These are phyloP conservation scores for Lumnitzera littorea DNA, from an alignment of 345 rosid genomes.

Conservation along the genomic window DNA sequence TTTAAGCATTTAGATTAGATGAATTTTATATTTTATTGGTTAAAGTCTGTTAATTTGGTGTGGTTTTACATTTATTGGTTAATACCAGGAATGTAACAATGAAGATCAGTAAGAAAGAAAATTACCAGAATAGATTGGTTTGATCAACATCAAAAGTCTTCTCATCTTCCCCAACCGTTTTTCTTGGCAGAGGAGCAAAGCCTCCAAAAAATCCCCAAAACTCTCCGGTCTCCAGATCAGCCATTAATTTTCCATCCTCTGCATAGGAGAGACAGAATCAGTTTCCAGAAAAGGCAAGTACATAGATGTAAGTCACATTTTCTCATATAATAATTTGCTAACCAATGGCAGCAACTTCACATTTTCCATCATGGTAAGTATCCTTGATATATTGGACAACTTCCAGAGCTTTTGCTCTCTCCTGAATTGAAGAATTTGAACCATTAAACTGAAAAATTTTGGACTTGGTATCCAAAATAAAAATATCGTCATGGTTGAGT, in stretches of 20 bases:
- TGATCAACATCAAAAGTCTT: conserved; percentile 28
- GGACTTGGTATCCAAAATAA: conserved; percentile 86
- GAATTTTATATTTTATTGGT: too few species aligned
- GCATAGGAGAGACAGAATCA: conserved; percentile 11
- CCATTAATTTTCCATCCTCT: conserved; percentile 99
- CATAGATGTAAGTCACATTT: not conserved
- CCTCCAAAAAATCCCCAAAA: conserved; percentile 99
- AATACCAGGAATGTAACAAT: not conserved
- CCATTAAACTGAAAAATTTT: conserved; percentile 97
- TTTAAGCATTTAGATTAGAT: too few species aligned
- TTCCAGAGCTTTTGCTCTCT: conserved; percentile 97
- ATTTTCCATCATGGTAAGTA: conserved; percentile 91
- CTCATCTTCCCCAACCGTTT: conserved; percentile 50
- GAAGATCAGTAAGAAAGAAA: conserved; percentile 6
- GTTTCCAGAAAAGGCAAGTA: not conserved
- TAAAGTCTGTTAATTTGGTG: not conserved
- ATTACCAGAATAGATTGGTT: conserved; percentile 62
- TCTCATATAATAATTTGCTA: conserved; percentile 25
- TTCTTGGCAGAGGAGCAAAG: conserved; percentile 97
- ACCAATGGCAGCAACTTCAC: conserved; percentile 94
- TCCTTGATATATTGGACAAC: conserved; percentile 96
- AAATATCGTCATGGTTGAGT: conserved; percentile 92
- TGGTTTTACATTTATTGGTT: not conserved
- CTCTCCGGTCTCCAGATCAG: conserved; percentile 97
- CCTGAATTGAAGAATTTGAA: conserved; percentile 92